phyloP scores from a whole-genome alignment of 805 yeast genomes.

The Starmerella apis region DNA sequence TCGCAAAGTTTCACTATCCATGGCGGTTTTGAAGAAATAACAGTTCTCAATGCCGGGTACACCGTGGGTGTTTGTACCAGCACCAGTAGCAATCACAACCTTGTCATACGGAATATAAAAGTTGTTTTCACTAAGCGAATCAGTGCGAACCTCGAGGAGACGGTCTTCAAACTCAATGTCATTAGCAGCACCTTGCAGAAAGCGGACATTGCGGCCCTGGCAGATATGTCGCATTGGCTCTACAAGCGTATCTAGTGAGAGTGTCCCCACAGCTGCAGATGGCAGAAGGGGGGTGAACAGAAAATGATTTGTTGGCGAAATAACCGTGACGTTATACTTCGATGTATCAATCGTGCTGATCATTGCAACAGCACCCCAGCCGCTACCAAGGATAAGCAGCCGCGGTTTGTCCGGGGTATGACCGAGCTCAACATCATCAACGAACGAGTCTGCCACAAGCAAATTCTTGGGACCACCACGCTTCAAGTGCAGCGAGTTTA shows the following conservation, averaged over 20 bases:
- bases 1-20: slow-evolving; percentile 50
- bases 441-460: slow-evolving; percentile 46
- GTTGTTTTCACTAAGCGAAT: slow-evolving; percentile 30
- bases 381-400: slow-evolving; percentile 54
- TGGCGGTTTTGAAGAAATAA: slow-evolving; percentile 53
- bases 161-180: slow-evolving; percentile 47
- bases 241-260: slow-evolving; percentile 52
- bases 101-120: slow-evolving; percentile 66
- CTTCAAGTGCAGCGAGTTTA: slow-evolving; percentile 44
- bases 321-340: slow-evolving; percentile 53
- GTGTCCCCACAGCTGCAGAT: slow-evolving; percentile 60
- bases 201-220: slow-evolving; percentile 45
- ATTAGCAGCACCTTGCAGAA: slow-evolving; percentile 52
- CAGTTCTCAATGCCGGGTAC: slow-evolving; percentile 58
- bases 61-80: slow-evolving; percentile 58
- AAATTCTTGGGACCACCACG: slow-evolving; percentile 63
- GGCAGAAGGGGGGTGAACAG: slow-evolving; percentile 61
- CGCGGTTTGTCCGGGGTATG: slow-evolving; percentile 42
- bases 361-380: slow-evolving; percentile 61
- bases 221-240: slow-evolving; percentile 55
- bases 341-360: slow-evolving; percentile 43
- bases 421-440: slow-evolving; percentile 48
- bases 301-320: slow-evolving; percentile 60
- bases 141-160: slow-evolving; percentile 46
- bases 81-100: slow-evolving; percentile 58